Evolutionary conservation across 352 stramenopile species (phyloP).

Genomic region (Aphanomyces invadans): DNA sequence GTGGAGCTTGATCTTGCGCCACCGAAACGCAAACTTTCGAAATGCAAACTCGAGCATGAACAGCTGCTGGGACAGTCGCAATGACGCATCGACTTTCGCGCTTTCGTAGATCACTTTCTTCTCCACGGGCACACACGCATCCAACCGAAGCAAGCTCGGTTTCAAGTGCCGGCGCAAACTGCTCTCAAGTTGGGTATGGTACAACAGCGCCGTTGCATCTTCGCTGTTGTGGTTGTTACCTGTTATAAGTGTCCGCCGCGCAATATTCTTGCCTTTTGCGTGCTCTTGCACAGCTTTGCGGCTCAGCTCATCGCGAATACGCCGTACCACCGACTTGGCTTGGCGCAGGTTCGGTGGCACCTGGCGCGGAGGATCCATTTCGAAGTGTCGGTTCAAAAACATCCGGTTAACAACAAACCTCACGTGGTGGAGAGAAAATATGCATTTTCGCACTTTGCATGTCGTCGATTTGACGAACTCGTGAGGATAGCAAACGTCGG

Average conservation of each 20-base stretch:
- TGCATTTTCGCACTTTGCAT: too few relatives aligned
- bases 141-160: conserved; percentile 18
- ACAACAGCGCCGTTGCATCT: neutral
- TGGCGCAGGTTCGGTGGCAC: neutral
- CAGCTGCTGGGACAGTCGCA: conserved; percentile 14
- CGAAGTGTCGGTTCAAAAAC: neutral
- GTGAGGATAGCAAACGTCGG: too few relatives aligned
- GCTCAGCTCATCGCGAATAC: conserved; percentile 17
- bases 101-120: conserved; percentile 18
- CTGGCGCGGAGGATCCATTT: neutral
- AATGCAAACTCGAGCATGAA: conserved; percentile 25
- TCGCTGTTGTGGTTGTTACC: neutral
- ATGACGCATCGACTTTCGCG: conserved; percentile 12
- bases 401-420: too few relatives aligned
- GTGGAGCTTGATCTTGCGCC: conserved; percentile 18
- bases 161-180: conserved; percentile 15
- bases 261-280: neutral
- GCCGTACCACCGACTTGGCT: conserved; percentile 16
- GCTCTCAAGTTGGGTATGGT: conserved; percentile 5
- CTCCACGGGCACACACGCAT: conserved; percentile 2
- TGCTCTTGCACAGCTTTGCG: neutral
- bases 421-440: too few relatives aligned
- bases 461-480: too few relatives aligned
- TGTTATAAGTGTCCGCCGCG: neutral
- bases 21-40: conserved; percentile 19